These are phyloP conservation scores for Coemansia sp. DNA, from an alignment of 192 early-diverging fungal species.

Conservation along the genomic window DNA sequence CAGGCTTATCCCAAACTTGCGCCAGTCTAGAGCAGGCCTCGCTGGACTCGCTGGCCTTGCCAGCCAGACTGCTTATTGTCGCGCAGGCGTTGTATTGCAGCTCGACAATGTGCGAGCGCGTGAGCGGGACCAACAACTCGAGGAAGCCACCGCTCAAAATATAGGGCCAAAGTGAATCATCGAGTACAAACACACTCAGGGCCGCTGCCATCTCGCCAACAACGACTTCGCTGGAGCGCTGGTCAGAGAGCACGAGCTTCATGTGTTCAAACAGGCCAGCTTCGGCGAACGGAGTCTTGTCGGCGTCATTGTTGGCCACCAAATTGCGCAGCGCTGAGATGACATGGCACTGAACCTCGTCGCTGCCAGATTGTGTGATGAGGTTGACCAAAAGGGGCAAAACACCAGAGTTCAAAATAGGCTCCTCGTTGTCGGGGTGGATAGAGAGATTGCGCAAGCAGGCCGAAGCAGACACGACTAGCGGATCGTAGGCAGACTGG, in stretches of 20 bases:
- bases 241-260: constrained; percentile 28
- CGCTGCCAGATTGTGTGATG: constrained; percentile 62
- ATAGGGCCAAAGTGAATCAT: constrained; percentile 73
- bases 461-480: constrained; percentile 83
- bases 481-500: constrained; percentile 73
- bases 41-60: constrained; percentile 59
- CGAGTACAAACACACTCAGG: constrained; percentile 79
- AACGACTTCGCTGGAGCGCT: constrained; percentile 50
- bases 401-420: constrained; percentile 81
- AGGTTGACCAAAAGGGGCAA: constrained; percentile 59
- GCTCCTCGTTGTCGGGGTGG: constrained; percentile 82
- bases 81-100: constrained; percentile 80
- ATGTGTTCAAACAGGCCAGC: constrained; percentile 80
- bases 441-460: constrained; percentile 92
- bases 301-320: constrained; percentile 74
- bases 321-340: constrained; percentile 85
- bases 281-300: constrained; percentile 75
- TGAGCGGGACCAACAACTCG: constrained; percentile 71
- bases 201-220: constrained; percentile 84
- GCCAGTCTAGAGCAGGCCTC: constrained; percentile 62
- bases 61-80: constrained; percentile 73
- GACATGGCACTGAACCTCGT: constrained; percentile 87
- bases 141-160: constrained; percentile 66
- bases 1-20: constrained; percentile 68
- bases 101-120: constrained; percentile 55